Evolutionary conservation across 495 filamentous ascomycete species (phyloP).

Genomic region (Letharia columbiana): DNA sequence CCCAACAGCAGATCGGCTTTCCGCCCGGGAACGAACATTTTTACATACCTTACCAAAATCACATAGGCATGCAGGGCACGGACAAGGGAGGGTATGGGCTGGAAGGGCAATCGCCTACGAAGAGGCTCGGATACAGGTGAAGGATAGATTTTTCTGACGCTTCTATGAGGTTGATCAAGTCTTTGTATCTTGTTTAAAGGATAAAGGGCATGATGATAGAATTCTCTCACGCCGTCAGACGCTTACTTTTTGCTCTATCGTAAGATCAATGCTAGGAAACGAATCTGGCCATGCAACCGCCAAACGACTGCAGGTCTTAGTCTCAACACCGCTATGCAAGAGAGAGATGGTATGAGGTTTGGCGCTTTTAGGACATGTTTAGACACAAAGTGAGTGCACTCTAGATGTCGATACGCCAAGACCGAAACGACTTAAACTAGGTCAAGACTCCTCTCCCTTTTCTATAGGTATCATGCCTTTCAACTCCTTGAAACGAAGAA

Average conservation of each 20-base stretch:
- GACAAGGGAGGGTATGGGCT: not conserved
- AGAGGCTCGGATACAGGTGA: constrained; percentile 22
- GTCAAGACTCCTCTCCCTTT: not conserved
- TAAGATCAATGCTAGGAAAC: not conserved
- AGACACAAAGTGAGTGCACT: not conserved
- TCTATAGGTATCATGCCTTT: not conserved
- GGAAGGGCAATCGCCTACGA: constrained; percentile 17
- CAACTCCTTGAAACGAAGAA: not conserved
- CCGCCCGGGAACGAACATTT: constrained; percentile 1
- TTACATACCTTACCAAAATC: constrained; percentile 19
- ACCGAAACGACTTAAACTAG: not conserved
- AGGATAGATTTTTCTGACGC: not conserved
- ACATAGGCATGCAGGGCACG: constrained; percentile 9
- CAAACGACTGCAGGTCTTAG: not conserved
- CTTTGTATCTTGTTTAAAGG: not conserved
- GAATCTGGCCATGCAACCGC: not conserved
- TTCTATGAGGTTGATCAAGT: not conserved
- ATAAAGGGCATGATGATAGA: not conserved
- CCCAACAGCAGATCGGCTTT: constrained; percentile 12
- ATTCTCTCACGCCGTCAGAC: not conserved
- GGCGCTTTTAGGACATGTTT: not conserved
- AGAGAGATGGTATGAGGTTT: not conserved
- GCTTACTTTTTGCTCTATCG: not conserved
- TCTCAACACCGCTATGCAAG: not conserved
- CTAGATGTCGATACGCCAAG: not conserved